Percentiles rank a stretch among this genome's conserved stretches.
phyloP scores from a whole-genome alignment of 176 grass and related monocot genomes.

The Carex scoparia region DNA sequence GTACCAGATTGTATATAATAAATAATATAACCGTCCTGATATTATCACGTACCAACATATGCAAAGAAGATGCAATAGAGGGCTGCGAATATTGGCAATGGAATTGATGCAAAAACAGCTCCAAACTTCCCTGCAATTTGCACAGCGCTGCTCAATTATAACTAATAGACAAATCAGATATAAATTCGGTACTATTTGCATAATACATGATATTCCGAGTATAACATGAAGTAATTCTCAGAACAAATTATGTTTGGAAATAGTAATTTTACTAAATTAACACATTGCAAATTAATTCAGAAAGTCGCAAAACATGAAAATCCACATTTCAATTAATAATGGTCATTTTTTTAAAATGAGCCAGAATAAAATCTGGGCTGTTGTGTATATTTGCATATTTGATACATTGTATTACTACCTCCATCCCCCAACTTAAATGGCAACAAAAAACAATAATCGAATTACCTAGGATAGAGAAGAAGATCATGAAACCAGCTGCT shows the following conservation, averaged over 20 bases:
- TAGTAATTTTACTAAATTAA: background rate
- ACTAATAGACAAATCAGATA: background rate
- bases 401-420: background rate
- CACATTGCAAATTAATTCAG: background rate
- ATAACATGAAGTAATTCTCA: background rate
- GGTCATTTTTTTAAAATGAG: background rate
- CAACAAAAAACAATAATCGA: background rate
- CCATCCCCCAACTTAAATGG: background rate
- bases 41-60: constrained; percentile 72
- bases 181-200: background rate
- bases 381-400: background rate
- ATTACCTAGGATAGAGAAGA: constrained; percentile 91
- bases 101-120: constrained; percentile 98
- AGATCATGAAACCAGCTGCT: constrained; percentile 99
- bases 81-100: constrained; percentile 85
- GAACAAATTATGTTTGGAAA: background rate
- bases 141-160: background rate
- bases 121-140: constrained; percentile 85
- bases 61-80: constrained; percentile 99
- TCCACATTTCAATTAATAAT: background rate
- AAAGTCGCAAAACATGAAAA: background rate
- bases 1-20: background rate
- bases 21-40: background rate
- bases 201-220: background rate
- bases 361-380: background rate